These are phyloP conservation scores for Leishmania tropica DNA, from an alignment of 208 protist species.

Conservation along the genomic window DNA sequence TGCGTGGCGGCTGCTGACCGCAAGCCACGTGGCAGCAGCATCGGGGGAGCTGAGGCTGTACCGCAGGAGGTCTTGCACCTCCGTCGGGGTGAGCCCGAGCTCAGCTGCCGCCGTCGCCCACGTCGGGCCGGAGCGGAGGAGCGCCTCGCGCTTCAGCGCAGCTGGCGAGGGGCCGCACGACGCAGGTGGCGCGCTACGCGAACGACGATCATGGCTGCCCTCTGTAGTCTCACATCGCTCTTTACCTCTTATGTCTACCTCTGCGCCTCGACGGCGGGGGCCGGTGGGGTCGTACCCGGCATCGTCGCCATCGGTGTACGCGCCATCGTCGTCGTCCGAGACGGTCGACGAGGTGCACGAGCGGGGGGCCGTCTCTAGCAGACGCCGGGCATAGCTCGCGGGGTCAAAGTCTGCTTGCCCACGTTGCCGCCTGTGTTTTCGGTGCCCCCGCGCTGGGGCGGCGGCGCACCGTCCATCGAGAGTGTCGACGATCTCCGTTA, in stretches of 20 bases:
- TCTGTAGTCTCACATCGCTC: too few species aligned
- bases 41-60: slow-evolving; percentile 27
- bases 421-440: neutral
- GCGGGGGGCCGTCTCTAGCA: slow-evolving; percentile 8
- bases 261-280: neutral
- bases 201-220: neutral
- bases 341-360: neutral
- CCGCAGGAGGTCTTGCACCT: slow-evolving; percentile 22
- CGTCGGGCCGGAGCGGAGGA: slow-evolving; percentile 10
- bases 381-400: slow-evolving; percentile 16
- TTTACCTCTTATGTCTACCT: neutral
- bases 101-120: slow-evolving; percentile 23
- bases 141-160: neutral
- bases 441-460: neutral
- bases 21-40: slow-evolving; percentile 2
- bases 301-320: neutral
- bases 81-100: slow-evolving; percentile 14
- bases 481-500: slow-evolving; percentile 27
- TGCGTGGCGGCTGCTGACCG: too few species aligned
- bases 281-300: neutral
- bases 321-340: slow-evolving; percentile 2
- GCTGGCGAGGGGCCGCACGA: neutral
- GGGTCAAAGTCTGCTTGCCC: slow-evolving; percentile 12
- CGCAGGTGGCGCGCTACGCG: neutral
- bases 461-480: slow-evolving; percentile 8